phyloP scores from a whole-genome alignment of 495 filamentous ascomycete species.

The Annulohypoxylon stygium region DNA sequence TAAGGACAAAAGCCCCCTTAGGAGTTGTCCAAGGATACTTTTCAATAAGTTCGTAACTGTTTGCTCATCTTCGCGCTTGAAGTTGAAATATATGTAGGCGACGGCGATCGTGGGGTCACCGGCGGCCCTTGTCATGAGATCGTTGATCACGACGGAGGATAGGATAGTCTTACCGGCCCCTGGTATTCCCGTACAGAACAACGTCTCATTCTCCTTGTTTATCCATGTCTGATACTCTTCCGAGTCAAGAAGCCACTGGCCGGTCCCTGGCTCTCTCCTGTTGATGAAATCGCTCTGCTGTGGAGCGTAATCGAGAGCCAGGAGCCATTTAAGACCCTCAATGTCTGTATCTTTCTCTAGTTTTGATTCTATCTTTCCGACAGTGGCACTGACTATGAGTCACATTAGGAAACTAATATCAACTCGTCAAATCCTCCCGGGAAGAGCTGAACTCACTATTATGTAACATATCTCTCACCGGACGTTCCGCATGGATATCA shows the following conservation, averaged over 20 bases:
- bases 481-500: background rate
- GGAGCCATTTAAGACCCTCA: background rate
- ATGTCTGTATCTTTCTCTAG: background rate
- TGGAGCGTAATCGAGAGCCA: background rate
- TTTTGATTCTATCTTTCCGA: background rate
- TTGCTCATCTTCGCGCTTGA: background rate
- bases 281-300: background rate
- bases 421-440: too few relatives aligned
- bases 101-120: background rate
- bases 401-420: too few relatives aligned
- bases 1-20: background rate
- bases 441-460: too few relatives aligned
- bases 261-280: background rate
- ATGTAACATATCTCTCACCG: background rate
- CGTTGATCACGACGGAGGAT: background rate
- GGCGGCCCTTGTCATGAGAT: background rate
- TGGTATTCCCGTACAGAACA: background rate
- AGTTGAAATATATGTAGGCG: background rate
- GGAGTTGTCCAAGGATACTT: background rate
- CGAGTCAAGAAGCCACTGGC: background rate
- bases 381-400: background rate
- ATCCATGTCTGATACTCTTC: background rate
- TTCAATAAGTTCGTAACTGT: background rate
- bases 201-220: background rate
- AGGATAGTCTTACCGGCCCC: background rate